phyloP scores from a whole-genome alignment of 805 yeast genomes.

The Scheffersomyces lignosus region DNA sequence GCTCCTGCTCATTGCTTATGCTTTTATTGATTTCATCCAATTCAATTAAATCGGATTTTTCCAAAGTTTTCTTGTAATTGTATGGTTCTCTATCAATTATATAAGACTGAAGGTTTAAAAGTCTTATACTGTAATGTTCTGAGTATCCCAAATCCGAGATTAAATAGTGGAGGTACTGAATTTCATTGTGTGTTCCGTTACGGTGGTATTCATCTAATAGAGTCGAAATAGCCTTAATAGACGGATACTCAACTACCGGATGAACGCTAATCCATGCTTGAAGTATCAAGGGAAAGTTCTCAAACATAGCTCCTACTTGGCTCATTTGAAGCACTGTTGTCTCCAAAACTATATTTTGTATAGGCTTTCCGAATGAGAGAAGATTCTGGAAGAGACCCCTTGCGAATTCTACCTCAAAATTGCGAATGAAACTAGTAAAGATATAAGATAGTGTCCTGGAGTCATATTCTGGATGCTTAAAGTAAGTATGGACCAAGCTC shows the following conservation, averaged over 20 bases:
- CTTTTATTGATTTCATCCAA: conserved; percentile 17
- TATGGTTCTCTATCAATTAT: conserved; percentile 26
- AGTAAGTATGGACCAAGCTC: conserved; percentile 19
- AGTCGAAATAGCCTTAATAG: conserved; percentile 24
- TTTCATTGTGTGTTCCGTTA: conserved; percentile 30
- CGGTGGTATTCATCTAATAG: conserved; percentile 29
- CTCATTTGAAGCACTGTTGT: conserved; percentile 23
- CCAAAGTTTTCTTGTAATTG: conserved; percentile 23
- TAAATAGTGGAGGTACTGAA: conserved; percentile 17
- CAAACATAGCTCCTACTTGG: conserved; percentile 31
- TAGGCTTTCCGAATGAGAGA: conserved; percentile 17
- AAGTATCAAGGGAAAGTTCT: conserved; percentile 21
- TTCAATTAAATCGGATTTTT: conserved; percentile 21
- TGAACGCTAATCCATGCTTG: conserved; percentile 24
- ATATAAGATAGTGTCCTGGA: conserved; percentile 27
- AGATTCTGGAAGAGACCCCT: conserved; percentile 25
- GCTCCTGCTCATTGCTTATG: conserved; percentile 13
- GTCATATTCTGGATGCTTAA: conserved; percentile 18
- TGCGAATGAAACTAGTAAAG: conserved; percentile 28
- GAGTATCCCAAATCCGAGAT: conserved; percentile 18
- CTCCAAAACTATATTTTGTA: conserved; percentile 28
- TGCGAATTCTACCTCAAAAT: conserved; percentile 34
- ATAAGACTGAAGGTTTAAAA: conserved; percentile 20
- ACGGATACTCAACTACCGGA: conserved; percentile 19
- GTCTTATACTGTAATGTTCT: conserved; percentile 23